These are phyloP conservation scores for Kodamaea kakaduensis DNA, from an alignment of 805 yeast species.

Conservation along the genomic window DNA sequence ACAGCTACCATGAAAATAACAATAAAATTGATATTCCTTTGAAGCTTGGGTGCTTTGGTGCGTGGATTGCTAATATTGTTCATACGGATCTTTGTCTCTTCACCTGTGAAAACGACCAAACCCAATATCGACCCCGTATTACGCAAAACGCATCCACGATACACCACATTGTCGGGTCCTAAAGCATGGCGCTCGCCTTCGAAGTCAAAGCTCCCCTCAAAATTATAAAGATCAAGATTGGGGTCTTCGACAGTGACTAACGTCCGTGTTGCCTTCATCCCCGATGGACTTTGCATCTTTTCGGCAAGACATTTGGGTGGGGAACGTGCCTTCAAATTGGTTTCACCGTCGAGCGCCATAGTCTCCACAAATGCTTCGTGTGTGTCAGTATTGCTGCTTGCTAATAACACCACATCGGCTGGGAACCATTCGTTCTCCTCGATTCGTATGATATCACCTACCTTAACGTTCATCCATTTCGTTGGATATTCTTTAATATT, in stretches of 20 bases:
- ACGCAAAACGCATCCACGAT: conserved; percentile 85
- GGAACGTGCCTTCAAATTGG: conserved; percentile 72
- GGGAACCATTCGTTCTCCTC: conserved; percentile 89
- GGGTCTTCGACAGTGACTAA: conserved; percentile 82
- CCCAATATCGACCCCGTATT: conserved; percentile 77
- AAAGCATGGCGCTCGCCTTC: conserved; percentile 48
- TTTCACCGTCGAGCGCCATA: conserved; percentile 97
- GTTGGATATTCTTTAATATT: conserved; percentile 31
- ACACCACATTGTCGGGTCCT: conserved; percentile 77
- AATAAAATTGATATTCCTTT: conserved; percentile 73
- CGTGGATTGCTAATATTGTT: conserved; percentile 88
- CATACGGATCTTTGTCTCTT: conserved; percentile 93
- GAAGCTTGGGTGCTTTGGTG: conserved; percentile 90
- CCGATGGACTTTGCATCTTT: conserved; percentile 45
- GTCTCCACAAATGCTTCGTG: conserved; percentile 79
- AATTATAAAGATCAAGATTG: conserved; percentile 83
- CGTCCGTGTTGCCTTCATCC: conserved; percentile 48
- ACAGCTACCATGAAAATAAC: conserved; percentile 84
- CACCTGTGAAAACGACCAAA: conserved; percentile 87
- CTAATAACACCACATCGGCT: conserved; percentile 75
- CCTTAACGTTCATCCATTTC: conserved; percentile 73
- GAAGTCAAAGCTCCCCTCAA: conserved; percentile 68
- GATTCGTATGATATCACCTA: conserved; percentile 80
- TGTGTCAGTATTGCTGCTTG: conserved; percentile 59
- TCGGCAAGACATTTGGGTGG: conserved; percentile 65